Evolutionary conservation across 2,329 filamentous ascomycete species (phyloP).

Genomic region (Periconia sp.): DNA sequence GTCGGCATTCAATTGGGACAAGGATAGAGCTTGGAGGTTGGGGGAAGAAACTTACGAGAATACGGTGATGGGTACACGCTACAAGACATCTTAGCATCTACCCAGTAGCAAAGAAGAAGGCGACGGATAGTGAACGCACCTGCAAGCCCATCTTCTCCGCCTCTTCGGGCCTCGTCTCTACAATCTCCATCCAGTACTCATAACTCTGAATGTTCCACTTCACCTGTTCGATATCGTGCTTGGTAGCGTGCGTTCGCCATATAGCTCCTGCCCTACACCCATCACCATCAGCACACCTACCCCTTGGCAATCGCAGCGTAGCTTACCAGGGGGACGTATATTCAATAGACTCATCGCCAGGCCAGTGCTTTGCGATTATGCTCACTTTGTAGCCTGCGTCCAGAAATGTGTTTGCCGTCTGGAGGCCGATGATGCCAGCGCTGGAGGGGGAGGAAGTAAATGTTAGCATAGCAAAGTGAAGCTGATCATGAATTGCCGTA

Average conservation of each 20-base stretch:
- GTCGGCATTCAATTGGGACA: neutral
- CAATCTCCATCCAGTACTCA: conserved; percentile 45
- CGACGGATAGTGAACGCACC: conserved; percentile 10
- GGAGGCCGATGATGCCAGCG: conserved; percentile 56
- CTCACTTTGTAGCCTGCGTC: conserved; percentile 50
- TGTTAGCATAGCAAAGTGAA: too few species aligned
- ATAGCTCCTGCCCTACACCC: conserved; percentile 53
- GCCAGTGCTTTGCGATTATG: conserved; percentile 51
- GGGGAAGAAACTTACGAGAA: conserved; percentile 4
- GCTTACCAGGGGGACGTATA: conserved; percentile 54
- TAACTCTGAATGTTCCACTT: conserved; percentile 55
- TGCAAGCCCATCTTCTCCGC: conserved; percentile 24
- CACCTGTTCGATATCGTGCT: conserved; percentile 30
- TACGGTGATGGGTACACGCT: conserved; percentile 4
- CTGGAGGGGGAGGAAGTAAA: too few species aligned
- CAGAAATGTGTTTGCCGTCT: conserved; percentile 52
- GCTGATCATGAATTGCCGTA: too few species aligned
- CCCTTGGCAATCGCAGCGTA: neutral
- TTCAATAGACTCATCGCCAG: conserved; percentile 48
- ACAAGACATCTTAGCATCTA: too few species aligned
- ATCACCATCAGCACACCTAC: neutral
- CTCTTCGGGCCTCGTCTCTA: conserved; percentile 33
- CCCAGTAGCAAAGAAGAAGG: neutral
- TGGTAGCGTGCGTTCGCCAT: conserved; percentile 52
- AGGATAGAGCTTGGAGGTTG: conserved; percentile 6